These are phyloP conservation scores for Phytophthora parvispora DNA, from an alignment of 352 stramenopile genomes.

Conservation along the genomic window DNA sequence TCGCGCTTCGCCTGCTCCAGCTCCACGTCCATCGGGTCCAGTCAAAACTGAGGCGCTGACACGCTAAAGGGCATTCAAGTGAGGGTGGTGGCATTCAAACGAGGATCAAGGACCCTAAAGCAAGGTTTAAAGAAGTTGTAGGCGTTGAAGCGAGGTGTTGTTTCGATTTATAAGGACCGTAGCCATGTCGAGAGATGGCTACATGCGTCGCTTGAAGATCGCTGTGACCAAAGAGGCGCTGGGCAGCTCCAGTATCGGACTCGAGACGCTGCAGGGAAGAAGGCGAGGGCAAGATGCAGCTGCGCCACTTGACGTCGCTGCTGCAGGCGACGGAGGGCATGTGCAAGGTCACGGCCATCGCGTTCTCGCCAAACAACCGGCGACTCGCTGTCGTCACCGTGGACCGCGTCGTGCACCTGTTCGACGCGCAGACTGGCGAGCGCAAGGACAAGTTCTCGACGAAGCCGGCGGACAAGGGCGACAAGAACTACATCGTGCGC, in stretches of 20 bases:
- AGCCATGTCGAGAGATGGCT: conserved; percentile 27
- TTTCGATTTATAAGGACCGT: conserved; percentile 1
- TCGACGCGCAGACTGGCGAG: conserved; percentile 93
- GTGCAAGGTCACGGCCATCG: conserved; percentile 94
- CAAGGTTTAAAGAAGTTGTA: too few relatives aligned
- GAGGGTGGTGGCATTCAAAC: background rate
- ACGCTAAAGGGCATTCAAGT: conserved; percentile 12
- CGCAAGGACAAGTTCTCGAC: conserved; percentile 97
- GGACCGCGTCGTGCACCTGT: conserved; percentile 95
- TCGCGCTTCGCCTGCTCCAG: conserved; percentile 72
- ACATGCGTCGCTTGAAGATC: conserved; percentile 57
- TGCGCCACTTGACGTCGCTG: conserved; percentile 93
- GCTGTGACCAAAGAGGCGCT: conserved; percentile 8
- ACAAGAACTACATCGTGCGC: conserved; percentile 96
- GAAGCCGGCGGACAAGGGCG: conserved; percentile 95
- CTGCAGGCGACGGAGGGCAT: conserved; percentile 92
- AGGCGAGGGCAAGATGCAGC: conserved; percentile 78
- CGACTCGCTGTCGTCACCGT: conserved; percentile 94
- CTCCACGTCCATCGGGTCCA: conserved; percentile 26
- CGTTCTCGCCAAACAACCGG: conserved; percentile 95
- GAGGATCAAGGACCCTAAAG: background rate
- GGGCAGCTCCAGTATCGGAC: background rate
- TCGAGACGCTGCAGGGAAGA: background rate
- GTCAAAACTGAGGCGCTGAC: conserved; percentile 3
- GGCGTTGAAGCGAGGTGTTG: too few relatives aligned